A percentile compares a stretch with the other conserved stretches of the same genome.
Conservation (phyloP, 345 rosid genomes). For the Streptanthus diversifolius region DNA sequence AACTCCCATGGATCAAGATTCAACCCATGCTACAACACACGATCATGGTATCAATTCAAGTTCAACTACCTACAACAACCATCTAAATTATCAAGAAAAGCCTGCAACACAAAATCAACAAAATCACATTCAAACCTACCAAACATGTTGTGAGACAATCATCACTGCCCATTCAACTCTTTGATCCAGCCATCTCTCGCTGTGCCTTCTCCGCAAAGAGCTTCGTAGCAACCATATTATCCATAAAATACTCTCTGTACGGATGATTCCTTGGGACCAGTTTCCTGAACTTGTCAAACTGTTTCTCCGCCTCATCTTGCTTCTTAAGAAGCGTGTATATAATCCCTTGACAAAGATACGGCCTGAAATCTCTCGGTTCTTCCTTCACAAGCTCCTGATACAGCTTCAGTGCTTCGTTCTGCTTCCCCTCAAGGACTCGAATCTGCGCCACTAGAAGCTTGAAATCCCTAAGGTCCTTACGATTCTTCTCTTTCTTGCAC, state of each 20-base stretch:
- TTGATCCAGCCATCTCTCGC: conserved; percentile 41
- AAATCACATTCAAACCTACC: not conserved
- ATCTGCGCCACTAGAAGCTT: conserved; percentile 78
- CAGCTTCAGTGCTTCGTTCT: conserved; percentile 66
- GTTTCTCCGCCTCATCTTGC: conserved; percentile 79
- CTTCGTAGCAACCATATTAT: conserved; percentile 69
- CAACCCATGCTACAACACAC: conserved; percentile 3
- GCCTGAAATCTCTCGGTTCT: conserved; percentile 92
- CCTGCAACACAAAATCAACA: not conserved
- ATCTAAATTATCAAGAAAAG: conserved; percentile 11
- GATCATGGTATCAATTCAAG: not conserved
- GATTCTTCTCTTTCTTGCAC: conserved; percentile 70
- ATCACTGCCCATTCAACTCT: conserved; percentile 25
- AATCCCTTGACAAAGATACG: conserved; percentile 85
- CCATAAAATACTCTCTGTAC: conserved; percentile 67
- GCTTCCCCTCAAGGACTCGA: conserved; percentile 62
- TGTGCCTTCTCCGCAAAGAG: conserved; percentile 57
- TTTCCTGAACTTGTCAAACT: conserved; percentile 69
- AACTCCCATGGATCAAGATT: not conserved
- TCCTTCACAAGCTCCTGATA: conserved; percentile 78
- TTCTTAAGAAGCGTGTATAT: conserved; percentile 69
- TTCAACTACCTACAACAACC: conserved; percentile 22
- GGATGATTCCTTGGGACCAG: conserved; percentile 91
- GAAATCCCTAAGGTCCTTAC: conserved; percentile 64
- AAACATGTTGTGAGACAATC: not conserved